Percentiles rank a stretch among this genome's conserved stretches.
Evolutionary conservation across 768 basidiomycete species (phyloP).

Genomic region (Boletus subcaerulescens): DNA sequence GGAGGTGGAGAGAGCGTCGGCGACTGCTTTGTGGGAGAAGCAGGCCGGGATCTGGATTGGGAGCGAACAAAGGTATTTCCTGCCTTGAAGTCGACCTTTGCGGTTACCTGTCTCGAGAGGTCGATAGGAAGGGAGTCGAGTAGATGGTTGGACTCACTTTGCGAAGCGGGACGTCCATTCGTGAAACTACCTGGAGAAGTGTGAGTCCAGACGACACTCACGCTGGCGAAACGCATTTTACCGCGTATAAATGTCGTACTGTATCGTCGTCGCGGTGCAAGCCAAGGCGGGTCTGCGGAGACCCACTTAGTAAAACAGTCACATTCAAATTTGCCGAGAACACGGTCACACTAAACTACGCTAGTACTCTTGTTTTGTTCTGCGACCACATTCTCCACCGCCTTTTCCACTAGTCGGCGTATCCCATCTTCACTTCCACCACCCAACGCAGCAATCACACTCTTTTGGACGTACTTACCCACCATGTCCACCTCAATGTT

Average conservation of each 20-base stretch:
- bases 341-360: too few relatives aligned
- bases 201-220: neutral
- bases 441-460: conserved; percentile 65
- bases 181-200: neutral
- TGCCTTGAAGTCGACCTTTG: conserved; percentile 44
- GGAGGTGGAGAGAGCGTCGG: conserved; percentile 26
- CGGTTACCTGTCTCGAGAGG: conserved; percentile 45
- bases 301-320: too few relatives aligned
- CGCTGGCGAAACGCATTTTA: neutral
- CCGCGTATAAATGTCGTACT: too few relatives aligned
- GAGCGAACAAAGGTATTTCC: conserved; percentile 29
- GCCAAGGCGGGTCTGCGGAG: neutral
- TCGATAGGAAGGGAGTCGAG: conserved; percentile 8
- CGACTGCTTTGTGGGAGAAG: conserved; percentile 46
- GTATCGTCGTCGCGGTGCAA: conserved; percentile 3
- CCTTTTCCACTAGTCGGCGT: conserved; percentile 49
- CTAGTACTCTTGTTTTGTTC: too few relatives aligned
- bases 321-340: too few relatives aligned
- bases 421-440: conserved; percentile 50
- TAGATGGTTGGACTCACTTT: conserved; percentile 38
- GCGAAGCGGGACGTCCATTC: conserved; percentile 42
- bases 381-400: conserved; percentile 47
- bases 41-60: conserved; percentile 41
- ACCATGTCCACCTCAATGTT: conserved; percentile 97
- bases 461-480: conserved; percentile 88